Evolutionary conservation across 2,329 filamentous ascomycete genomes (phyloP), one percentile per base, ranked within the genome.

Genomic region (Fusarium sp.): DNA sequence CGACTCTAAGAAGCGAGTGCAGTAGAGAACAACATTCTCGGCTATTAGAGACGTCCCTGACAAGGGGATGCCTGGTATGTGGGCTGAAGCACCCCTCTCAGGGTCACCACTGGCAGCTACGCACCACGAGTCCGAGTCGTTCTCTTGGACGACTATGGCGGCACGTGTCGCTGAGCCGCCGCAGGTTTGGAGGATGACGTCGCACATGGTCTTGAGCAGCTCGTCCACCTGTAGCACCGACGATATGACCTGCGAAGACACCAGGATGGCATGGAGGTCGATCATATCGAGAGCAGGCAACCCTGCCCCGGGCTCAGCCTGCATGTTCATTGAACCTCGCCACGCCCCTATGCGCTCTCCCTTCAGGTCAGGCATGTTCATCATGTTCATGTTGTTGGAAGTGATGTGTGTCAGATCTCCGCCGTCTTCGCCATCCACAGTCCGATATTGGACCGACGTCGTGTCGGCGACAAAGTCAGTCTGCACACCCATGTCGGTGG

Each of bases 281-380:
- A 96, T 91, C 91, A 96, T 95, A 83, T 96, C 94, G 63, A 96
- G 87, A 32, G 93, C 91, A 45, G 93, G 92, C 68, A 95, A 86
- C 12, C 92, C 91, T 38, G 86, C 89, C 4, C 88, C 89, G 22
- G 88, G 85, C 72, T 90, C 90, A 7, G 87, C 82, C 67, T 88
- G 87, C 56, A 84, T 79, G 60, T 87, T 84, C 83, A 90, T 90
- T 12, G 89, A 88, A 17, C 89, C 89, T 74, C 90, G 86, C 90
- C 90, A 92, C n/a, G 88, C 89, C 47, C 88, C 89, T 79, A 91
- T 89, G 40, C 89, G 86, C 62, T 90, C 89, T 54, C 89, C 89
- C 74, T 86, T 88, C 8, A 86, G 83, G 61, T 90, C 88, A 1
- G 83, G 82, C 71, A 86, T 85, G 63, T 71, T 75, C 72, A 75